Evolutionary conservation across 257 asterid species (phyloP), one percentile per base, ranked within the genome.

Genomic region (Solanum raphanifolium): DNA sequence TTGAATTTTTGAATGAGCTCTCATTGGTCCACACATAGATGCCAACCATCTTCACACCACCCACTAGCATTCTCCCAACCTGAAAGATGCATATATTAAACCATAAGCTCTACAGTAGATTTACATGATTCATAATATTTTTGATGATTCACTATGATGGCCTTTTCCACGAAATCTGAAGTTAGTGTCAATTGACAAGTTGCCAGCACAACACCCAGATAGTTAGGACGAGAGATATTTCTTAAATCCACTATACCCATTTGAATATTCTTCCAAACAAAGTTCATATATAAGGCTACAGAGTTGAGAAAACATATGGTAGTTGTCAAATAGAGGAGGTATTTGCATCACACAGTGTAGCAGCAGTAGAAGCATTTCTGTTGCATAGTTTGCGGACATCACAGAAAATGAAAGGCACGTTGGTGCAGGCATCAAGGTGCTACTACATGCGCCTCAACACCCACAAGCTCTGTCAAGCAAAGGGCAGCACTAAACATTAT

Each of bases 61-160:
- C 99, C 91, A 94, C 88, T 27, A 97, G 92, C 98, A 97, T 97
- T 92, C 97, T 93, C 87, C 98, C 94, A 83, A 97, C 98, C 99
- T 97, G 90, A 87, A 86, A 90, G 48, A 86, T 41, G 27, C 46
- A 36, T 31, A 84, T 41, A n/a, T 69, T 15, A 41, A 35, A 85
- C 13, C 75, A 27, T 34, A 46, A 79, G 79, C 83, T 68, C 52
- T 20, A 78, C 34, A 12, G 12, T 12, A 12, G 10, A 75, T 3
- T 20, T 75, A 75, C 55, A 21, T 75, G 83, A 39, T 76, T 76
- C 52, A 76, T 76, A 41, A 78, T 76, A 76, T 39, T 18, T 38
- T 39, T 39, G 55, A 38, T 36, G 16, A 39, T n/a, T 39, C 58
- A 9, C 23, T 38, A 39, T 36, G 60, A 76, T n/a, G 60, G 83